Evolutionary conservation across 495 filamentous ascomycete species (phyloP).

Genomic region (Amniculicola lignicola): DNA sequence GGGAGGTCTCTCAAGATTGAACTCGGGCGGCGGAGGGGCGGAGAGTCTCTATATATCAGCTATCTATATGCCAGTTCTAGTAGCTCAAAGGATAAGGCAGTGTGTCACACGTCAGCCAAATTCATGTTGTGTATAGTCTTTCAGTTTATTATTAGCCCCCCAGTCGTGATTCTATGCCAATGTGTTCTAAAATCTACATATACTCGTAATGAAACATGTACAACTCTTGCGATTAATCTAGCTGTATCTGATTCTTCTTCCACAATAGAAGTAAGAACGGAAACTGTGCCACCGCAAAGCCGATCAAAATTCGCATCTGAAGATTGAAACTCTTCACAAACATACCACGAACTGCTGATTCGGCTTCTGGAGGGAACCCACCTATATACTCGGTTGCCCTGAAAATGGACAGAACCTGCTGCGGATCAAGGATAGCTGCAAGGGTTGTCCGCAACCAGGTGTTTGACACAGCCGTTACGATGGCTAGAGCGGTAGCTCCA

Average conservation of each 20-base stretch:
- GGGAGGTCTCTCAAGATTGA: no score
- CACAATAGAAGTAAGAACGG: constrained; percentile 6
- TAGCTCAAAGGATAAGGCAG: no score
- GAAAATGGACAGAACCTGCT: constrained; percentile 6
- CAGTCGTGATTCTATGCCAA: no score
- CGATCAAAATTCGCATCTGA: constrained; percentile 20
- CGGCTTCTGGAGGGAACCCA: not conserved
- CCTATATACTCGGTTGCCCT: not conserved
- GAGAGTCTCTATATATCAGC: no score
- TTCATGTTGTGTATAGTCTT: no score
- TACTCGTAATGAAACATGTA: no score
- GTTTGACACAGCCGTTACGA: constrained; percentile 19
- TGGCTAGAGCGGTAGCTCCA: constrained; percentile 11
- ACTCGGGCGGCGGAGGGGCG: no score
- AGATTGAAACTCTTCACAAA: constrained; percentile 15
- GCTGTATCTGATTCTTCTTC: not conserved
- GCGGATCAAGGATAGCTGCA: not conserved
- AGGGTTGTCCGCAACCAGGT: not conserved
- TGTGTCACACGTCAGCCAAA: no score
- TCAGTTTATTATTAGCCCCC: no score
- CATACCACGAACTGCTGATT: constrained; percentile 1
- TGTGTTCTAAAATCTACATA: no score
- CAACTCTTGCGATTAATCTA: not conserved
- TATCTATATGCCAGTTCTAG: no score
- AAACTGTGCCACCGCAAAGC: constrained; percentile 13